Base-by-base conservation (phyloP, 257 asterid genomes). In the Nicotiana attenuata region DNA sequence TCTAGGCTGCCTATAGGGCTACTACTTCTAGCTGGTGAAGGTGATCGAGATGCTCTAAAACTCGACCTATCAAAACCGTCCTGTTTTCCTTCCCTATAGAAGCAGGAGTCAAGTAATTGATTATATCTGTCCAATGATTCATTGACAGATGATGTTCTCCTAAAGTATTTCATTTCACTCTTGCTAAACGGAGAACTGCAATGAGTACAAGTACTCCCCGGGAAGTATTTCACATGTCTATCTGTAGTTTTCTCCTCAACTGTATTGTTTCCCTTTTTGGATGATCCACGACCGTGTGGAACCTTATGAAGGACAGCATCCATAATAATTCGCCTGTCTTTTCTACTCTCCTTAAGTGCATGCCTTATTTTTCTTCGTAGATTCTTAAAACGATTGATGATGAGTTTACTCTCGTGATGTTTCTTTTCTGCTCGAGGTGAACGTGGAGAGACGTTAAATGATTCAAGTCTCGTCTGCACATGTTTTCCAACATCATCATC, bases 231-330 rank as follows among this genome's bases (percentile, higher is more conserved):
- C 84, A 86, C 65, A 76, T 45, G 9, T 38, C 60, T 19, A 20
- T 45, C 50, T 31, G 50, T 76, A 84, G 50, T n/a, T 75, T 67
- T 45, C 63, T 38, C 83, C 89, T 22, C 82, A 73, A 2, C 22
- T 11, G 63, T 77, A 52, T 52, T 52, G 19, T 41, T 41, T 41
- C 50, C 86, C 85, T 88, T 89, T 22, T 41, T 41, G 50, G 87
- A 73, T 50, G 78, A 69, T 31, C 86, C 76, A 3, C 77, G 85
- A 5, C 93, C 98, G 31, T 85, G 86, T 10, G 97, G 98, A 41
- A 95, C 83, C 81, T 90, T 93, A 78, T 95, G 93, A 66, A 92
- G 91, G 65, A 92, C 83, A 0, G 92, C 96, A 79, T 93, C 99
- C 96, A 90, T 92, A 15, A 91, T 45, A 69, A 95, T 95, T 65